phyloP scores from a whole-genome alignment of 257 asterid genomes.

The Hygrophila difformis region DNA sequence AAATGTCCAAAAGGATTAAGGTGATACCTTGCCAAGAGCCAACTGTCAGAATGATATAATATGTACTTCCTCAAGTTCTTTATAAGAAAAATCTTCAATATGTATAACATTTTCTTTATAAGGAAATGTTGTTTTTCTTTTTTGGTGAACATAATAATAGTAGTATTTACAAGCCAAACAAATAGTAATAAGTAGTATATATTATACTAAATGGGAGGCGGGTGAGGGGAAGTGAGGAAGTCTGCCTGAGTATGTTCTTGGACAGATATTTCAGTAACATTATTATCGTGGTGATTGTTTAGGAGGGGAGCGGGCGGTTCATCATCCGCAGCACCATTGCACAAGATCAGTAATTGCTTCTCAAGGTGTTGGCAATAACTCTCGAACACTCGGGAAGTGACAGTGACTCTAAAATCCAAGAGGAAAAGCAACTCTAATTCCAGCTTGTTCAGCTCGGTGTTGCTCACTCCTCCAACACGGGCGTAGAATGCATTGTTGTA shows the following conservation, averaged over 20 bases:
- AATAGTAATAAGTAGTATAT: too few relatives aligned
- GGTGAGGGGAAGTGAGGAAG: conserved; percentile 37
- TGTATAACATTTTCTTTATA: too few relatives aligned
- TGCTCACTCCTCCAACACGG: conserved; percentile 81
- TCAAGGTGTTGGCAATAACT: conserved; percentile 82
- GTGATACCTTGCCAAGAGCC: too few relatives aligned
- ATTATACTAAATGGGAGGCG: too few relatives aligned
- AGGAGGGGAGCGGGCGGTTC: conserved; percentile 25
- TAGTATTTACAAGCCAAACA: too few relatives aligned
- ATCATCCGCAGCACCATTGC: conserved; percentile 18
- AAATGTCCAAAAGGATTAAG: too few relatives aligned
- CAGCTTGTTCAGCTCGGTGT: conserved; percentile 54
- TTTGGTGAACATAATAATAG: too few relatives aligned
- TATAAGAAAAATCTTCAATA: too few relatives aligned
- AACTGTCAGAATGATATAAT: too few relatives aligned
- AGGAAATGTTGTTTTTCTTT: too few relatives aligned
- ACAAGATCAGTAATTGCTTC: conserved; percentile 46
- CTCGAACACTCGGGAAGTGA: conserved; percentile 60
- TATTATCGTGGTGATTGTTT: conserved; percentile 29
- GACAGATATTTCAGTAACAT: conserved; percentile 47
- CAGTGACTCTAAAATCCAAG: conserved; percentile 53
- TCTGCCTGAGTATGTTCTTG: conserved; percentile 37
- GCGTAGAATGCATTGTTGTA: conserved; percentile 80
- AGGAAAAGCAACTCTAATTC: conserved; percentile 71
- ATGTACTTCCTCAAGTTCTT: too few relatives aligned